Conservation (phyloP, 2,329 filamentous ascomycete genomes). For the Talaromyces verruculosus region DNA sequence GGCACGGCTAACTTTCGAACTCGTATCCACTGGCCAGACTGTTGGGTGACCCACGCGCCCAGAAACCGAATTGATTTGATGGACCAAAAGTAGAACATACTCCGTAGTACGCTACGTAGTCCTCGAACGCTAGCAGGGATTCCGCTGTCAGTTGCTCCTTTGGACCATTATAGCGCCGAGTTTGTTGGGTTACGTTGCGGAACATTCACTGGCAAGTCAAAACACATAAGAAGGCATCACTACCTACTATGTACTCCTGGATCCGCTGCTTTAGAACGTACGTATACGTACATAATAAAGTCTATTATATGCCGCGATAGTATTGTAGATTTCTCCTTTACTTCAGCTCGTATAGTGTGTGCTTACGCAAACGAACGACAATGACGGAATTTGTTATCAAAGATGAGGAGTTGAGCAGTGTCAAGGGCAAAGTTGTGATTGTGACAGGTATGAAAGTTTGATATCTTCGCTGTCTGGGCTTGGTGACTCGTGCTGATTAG, state of each 20-base stretch:
- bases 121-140: neutral
- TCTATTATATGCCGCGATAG: neutral
- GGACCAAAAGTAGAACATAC: neutral
- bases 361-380: neutral
- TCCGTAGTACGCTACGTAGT: neutral
- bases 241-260: neutral
- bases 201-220: neutral
- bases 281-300: neutral
- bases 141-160: neutral
- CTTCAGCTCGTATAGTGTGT: neutral
- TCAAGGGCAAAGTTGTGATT: conserved; percentile 54
- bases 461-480: neutral
- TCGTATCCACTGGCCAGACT: neutral
- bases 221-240: neutral
- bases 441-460: conserved; percentile 48
- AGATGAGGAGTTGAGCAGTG: conserved; percentile 44
- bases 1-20: neutral
- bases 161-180: neutral
- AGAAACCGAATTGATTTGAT: neutral
- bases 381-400: conserved; percentile 52
- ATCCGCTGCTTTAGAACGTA: neutral
- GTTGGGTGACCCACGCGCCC: neutral
- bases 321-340: neutral
- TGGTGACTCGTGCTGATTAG: neutral
- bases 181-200: neutral